phyloP scores from a whole-genome alignment of 1,139 yeast genomes.

The Candida buenavistaensis region DNA sequence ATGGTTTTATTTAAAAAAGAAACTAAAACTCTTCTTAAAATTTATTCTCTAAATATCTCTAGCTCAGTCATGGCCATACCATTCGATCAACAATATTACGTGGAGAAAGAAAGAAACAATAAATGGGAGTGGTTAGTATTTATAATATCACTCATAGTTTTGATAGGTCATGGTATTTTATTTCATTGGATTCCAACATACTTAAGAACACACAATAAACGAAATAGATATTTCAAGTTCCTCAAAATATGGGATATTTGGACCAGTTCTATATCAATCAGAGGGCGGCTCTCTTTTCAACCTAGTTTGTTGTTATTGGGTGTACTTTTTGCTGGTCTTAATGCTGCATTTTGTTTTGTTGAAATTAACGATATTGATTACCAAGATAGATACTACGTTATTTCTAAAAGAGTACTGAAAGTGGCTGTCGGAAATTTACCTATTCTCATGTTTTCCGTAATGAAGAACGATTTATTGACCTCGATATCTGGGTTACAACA shows the following conservation, averaged over 20 bases:
- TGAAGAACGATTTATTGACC: constrained; percentile 41
- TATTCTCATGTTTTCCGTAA: constrained; percentile 32
- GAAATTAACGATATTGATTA: constrained; percentile 41
- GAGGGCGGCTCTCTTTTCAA: constrained; percentile 30
- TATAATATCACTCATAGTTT: constrained; percentile 23
- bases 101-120: constrained; percentile 35
- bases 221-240: constrained; percentile 22
- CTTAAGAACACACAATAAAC: constrained; percentile 15
- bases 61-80: constrained; percentile 14
- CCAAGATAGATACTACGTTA: constrained; percentile 36
- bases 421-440: constrained; percentile 45
- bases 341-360: constrained; percentile 24
- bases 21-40: too few relatives aligned
- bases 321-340: constrained; percentile 26
- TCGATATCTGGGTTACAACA: constrained; percentile 43
- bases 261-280: constrained; percentile 23
- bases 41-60: neutral
- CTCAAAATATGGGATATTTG: constrained; percentile 28
- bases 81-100: constrained; percentile 28
- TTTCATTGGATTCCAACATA: constrained; percentile 43
- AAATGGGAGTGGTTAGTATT: constrained; percentile 38
- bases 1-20: too few relatives aligned
- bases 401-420: constrained; percentile 44
- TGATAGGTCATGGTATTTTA: constrained; percentile 39
- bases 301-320: constrained; percentile 40